Percentiles rank a stretch among this genome's conserved stretches.
These are phyloP conservation scores for Tardiomyces blankii DNA, from an alignment of 1,139 yeast genomes.

Conservation along the genomic window DNA sequence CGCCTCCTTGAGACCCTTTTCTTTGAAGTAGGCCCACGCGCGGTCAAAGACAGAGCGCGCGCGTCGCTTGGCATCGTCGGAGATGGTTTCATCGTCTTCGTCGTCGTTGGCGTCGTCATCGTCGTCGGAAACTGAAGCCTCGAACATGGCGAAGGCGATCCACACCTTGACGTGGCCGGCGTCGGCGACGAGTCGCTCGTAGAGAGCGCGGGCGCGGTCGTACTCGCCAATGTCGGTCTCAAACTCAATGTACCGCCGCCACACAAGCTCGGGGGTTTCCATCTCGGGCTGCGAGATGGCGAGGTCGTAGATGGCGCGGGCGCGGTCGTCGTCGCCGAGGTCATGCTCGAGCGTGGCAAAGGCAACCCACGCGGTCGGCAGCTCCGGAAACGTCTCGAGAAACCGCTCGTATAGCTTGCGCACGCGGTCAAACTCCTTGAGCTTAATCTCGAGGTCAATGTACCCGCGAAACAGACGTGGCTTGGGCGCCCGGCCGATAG, in stretches of 20 bases:
- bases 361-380: constrained; percentile 38
- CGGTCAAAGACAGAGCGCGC: constrained; percentile 47
- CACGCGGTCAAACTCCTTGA: constrained; percentile 47
- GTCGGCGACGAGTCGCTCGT: constrained; percentile 31
- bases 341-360: constrained; percentile 60
- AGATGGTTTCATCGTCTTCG: constrained; percentile 32
- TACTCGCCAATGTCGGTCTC: constrained; percentile 51
- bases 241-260: constrained; percentile 45
- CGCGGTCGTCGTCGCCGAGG: constrained; percentile 61
- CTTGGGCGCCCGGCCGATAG: constrained; percentile 52
- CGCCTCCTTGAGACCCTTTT: constrained; percentile 29
- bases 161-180: constrained; percentile 37
- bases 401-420: constrained; percentile 60
- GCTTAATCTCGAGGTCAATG: constrained; percentile 40
- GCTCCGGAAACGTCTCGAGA: constrained; percentile 42
- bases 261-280: constrained; percentile 30
- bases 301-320: constrained; percentile 48
- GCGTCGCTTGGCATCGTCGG: constrained; percentile 35
- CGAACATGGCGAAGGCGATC: constrained; percentile 64
- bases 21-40: constrained; percentile 40
- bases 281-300: constrained; percentile 29
- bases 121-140: constrained; percentile 27
- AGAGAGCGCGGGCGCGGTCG: constrained; percentile 44
- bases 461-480: constrained; percentile 50
- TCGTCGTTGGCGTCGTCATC: constrained; percentile 35